phyloP scores from a whole-genome alignment of 306 rosid species.

The Medicago lupulina region DNA sequence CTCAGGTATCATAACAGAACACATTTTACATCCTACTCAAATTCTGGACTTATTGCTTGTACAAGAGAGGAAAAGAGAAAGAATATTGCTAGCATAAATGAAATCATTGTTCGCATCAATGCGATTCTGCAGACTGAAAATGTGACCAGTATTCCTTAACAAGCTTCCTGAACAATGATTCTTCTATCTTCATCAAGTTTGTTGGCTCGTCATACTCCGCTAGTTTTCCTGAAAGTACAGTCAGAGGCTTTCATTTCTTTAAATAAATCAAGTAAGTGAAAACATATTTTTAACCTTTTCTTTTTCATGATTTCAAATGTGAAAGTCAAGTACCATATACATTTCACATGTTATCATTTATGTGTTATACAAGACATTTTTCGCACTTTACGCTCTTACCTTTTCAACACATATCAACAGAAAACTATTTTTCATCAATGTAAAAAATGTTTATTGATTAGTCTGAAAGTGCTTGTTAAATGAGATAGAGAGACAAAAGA shows the following conservation, averaged over 20 bases:
- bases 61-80: too few relatives aligned
- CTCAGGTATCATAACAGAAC: neutral
- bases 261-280: neutral
- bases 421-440: too few relatives aligned
- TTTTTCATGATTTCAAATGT: too few relatives aligned
- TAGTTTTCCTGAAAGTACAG: constrained; percentile 55
- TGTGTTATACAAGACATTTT: too few relatives aligned
- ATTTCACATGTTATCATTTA: too few relatives aligned
- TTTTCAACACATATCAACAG: too few relatives aligned
- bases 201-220: constrained; percentile 74
- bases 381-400: too few relatives aligned
- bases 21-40: neutral
- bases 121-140: constrained; percentile 42
- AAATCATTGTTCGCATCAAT: constrained; percentile 34
- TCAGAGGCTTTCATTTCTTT: neutral
- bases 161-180: constrained; percentile 64
- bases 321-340: too few relatives aligned
- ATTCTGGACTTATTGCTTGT: neutral
- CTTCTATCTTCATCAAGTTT: constrained; percentile 64
- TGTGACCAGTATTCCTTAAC: constrained; percentile 82
- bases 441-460: too few relatives aligned
- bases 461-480: too few relatives aligned
- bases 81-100: too few relatives aligned
- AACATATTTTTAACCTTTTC: neutral
- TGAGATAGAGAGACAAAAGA: too few relatives aligned